Conservation (phyloP, 768 basidiomycete species). For the Zangia roseola region DNA sequence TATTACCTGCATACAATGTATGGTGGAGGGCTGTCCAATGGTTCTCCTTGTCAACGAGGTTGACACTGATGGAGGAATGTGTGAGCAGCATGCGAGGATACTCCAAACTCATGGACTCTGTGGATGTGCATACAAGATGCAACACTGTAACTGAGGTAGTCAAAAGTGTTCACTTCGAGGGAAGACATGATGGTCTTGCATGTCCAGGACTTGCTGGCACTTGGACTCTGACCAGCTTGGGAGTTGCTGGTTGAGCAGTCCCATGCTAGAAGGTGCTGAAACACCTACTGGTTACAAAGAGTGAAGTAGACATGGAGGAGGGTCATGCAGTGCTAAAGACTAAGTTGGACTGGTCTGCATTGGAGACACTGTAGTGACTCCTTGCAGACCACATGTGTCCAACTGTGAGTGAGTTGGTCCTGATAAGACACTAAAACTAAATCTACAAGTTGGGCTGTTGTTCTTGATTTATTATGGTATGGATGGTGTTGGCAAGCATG, state of each 20-base stretch:
- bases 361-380: slow-evolving; percentile 26
- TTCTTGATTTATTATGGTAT: background rate
- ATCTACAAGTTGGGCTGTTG: background rate
- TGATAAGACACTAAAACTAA: slow-evolving; percentile 14
- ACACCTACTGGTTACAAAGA: slow-evolving; percentile 70
- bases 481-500: background rate
- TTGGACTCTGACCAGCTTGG: slow-evolving; percentile 35
- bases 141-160: slow-evolving; percentile 74
- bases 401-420: slow-evolving; percentile 14
- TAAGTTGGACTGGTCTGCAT: slow-evolving; percentile 17
- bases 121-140: slow-evolving; percentile 72
- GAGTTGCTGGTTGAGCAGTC: slow-evolving; percentile 35
- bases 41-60: slow-evolving; percentile 77
- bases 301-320: slow-evolving; percentile 76
- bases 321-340: slow-evolving; percentile 54
- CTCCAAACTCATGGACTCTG: slow-evolving; percentile 63
- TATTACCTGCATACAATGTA: slow-evolving; percentile 77
- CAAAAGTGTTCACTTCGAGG: slow-evolving; percentile 68
- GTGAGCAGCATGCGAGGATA: slow-evolving; percentile 76
- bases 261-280: slow-evolving; percentile 70
- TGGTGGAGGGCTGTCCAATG: slow-evolving; percentile 92
- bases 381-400: slow-evolving; percentile 23
- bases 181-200: slow-evolving; percentile 39
- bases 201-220: slow-evolving; percentile 59
- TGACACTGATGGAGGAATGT: slow-evolving; percentile 76